A percentile compares a stretch with the other conserved stretches of the same genome.
Conservation (phyloP, 768 basidiomycete genomes). For the Psilocybe cubensis region DNA sequence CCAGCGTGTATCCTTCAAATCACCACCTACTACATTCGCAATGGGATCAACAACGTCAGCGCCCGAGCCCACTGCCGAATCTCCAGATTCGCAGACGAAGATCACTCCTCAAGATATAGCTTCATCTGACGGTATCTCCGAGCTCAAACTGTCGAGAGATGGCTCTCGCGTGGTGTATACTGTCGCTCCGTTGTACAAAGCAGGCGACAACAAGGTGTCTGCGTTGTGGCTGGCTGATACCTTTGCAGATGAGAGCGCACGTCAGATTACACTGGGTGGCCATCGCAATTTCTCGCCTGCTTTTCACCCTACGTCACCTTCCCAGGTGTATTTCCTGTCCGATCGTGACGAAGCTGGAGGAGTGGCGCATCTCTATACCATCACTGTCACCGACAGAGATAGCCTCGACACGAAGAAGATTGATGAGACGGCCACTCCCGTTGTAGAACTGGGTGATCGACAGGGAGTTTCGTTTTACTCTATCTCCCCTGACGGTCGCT, state of each 20-base stretch:
- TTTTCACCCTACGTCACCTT: slow-evolving; percentile 8
- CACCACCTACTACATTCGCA: too few relatives aligned
- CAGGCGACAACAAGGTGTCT: slow-evolving; percentile 11
- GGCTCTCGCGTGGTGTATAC: slow-evolving; percentile 8
- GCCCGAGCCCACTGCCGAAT: neutral
- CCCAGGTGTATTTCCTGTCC: slow-evolving; percentile 8
- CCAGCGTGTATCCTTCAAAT: too few relatives aligned
- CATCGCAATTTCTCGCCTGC: slow-evolving; percentile 7
- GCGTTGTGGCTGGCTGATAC: slow-evolving; percentile 15
- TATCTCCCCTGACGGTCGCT: slow-evolving; percentile 10
- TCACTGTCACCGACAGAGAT: neutral
- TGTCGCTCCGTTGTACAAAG: slow-evolving; percentile 9
- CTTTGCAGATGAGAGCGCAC: slow-evolving; percentile 8
- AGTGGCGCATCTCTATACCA: slow-evolving; percentile 2
- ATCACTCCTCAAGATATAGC: slow-evolving; percentile 14
- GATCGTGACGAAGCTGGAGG: slow-evolving; percentile 8
- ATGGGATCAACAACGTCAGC: neutral
- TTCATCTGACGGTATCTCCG: slow-evolving; percentile 8
- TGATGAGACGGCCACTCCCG: neutral
- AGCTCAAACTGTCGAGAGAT: slow-evolving; percentile 14
- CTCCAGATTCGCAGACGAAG: neutral
- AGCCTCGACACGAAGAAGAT: neutral
- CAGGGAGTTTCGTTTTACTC: slow-evolving; percentile 7
- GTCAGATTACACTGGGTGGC: slow-evolving; percentile 6
- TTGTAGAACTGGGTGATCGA: slow-evolving; percentile 6